Evolutionary conservation across 768 basidiomycete species (phyloP).

Genomic region (Gyrodon lividus): DNA sequence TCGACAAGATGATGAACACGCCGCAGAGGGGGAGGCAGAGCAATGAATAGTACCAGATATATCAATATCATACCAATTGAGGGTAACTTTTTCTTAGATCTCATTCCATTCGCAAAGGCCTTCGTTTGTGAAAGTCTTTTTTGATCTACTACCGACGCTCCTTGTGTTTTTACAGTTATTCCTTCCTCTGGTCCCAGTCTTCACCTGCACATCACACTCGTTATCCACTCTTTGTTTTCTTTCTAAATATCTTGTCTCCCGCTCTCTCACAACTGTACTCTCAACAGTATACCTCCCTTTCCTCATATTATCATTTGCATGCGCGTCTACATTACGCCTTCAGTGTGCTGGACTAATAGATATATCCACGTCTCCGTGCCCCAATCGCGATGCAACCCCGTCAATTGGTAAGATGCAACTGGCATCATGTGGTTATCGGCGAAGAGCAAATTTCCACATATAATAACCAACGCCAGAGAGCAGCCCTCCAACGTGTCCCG

Average conservation of each 20-base stretch:
- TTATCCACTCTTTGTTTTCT: constrained; percentile 8
- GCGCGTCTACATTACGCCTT: constrained; percentile 8
- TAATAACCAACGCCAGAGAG: constrained; percentile 60
- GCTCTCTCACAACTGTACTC: constrained; percentile 6
- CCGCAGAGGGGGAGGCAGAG: constrained; percentile 43
- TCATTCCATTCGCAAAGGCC: neutral
- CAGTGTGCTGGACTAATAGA: neutral
- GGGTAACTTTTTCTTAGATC: neutral
- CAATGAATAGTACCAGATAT: constrained; percentile 6
- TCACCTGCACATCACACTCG: constrained; percentile 10
- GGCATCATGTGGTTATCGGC: constrained; percentile 18
- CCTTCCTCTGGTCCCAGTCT: constrained; percentile 1
- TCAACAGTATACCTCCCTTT: constrained; percentile 9
- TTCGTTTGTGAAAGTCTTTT: neutral
- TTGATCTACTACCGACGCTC: neutral
- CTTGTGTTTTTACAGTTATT: constrained; percentile 1
- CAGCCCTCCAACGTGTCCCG: constrained; percentile 71
- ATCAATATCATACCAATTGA: neutral
- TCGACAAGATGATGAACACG: constrained; percentile 78
- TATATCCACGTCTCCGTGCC: neutral
- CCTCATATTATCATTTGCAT: constrained; percentile 5
- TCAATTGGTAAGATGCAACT: neutral
- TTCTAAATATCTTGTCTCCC: constrained; percentile 3
- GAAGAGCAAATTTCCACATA: constrained; percentile 29
- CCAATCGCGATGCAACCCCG: neutral